Evolutionary conservation across 306 rosid genomes (phyloP).

Genomic region (apple (Malus domestica)): DNA sequence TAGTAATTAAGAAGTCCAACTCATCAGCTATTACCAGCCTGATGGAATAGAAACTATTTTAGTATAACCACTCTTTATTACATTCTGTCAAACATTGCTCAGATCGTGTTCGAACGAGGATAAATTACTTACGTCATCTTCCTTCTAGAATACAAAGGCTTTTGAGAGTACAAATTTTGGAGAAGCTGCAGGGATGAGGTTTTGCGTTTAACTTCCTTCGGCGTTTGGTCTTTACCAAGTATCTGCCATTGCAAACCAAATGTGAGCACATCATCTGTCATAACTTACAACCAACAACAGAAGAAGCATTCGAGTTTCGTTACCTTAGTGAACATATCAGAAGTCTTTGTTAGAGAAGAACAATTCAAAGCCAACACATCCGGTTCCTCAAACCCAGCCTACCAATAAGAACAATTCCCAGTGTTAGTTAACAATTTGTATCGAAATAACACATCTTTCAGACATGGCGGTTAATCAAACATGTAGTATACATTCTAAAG

Average conservation of each 20-base stretch:
- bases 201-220: conserved; percentile 37
- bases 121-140: conserved; percentile 61
- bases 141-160: conserved; percentile 28
- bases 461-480: not conserved
- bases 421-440: not conserved
- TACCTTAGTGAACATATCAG: conserved; percentile 78
- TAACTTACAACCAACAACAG: not conserved
- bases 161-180: conserved; percentile 62
- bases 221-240: conserved; percentile 32
- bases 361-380: conserved; percentile 65
- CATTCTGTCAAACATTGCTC: not conserved
- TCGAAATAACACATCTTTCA: not conserved
- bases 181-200: conserved; percentile 62
- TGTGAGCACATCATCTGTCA: conserved; percentile 14
- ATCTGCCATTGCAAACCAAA: conserved; percentile 39
- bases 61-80: not conserved
- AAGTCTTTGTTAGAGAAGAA: conserved; percentile 57
- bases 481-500: not conserved
- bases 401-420: conserved; percentile 13
- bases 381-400: conserved; percentile 52
- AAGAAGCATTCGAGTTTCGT: not conserved
- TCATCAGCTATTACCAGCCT: conserved; percentile 86
- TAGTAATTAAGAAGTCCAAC: conserved; percentile 83
- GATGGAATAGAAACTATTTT: conserved; percentile 5
- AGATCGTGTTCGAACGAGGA: not conserved